Conservation (phyloP, 164 flowering plant species). For the Platanus orientalis region DNA sequence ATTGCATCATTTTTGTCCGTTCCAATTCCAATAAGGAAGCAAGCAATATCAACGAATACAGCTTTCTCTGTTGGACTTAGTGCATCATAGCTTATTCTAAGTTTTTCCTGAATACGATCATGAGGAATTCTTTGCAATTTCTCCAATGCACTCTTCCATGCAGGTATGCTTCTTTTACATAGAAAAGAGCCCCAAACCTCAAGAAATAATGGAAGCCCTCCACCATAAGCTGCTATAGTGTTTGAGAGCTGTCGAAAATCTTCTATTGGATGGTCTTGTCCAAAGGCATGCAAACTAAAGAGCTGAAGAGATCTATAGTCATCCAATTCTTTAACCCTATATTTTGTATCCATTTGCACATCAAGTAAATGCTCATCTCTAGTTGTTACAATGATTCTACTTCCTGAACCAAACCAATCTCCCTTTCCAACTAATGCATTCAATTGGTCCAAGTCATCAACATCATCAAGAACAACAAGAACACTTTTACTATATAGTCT, state of each 20-base stretch:
- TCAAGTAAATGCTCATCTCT: neutral
- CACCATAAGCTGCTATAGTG: neutral
- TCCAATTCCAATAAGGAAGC: neutral
- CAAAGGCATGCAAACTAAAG: conserved; percentile 4
- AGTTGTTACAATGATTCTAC: neutral
- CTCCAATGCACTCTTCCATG: neutral
- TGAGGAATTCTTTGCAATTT: neutral
- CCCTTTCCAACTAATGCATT: neutral
- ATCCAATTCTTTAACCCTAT: neutral
- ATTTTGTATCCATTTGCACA: no score
- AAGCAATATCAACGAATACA: neutral
- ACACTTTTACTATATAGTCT: neutral
- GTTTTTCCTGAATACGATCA: no score
- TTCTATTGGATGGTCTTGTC: neutral
- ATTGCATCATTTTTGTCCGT: neutral
- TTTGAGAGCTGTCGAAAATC: neutral
- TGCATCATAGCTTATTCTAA: neutral
- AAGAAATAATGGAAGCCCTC: neutral
- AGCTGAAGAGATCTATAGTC: neutral
- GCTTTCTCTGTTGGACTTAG: neutral
- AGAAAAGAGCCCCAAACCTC: neutral
- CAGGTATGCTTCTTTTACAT: neutral
- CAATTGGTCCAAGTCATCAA: conserved; percentile 3
- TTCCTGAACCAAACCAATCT: conserved; percentile 2
- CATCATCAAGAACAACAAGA: conserved; percentile 10